Evolutionary conservation across 768 basidiomycete species (phyloP), one percentile per base, ranked within the genome.

Genomic region (Auricularia sp.): DNA sequence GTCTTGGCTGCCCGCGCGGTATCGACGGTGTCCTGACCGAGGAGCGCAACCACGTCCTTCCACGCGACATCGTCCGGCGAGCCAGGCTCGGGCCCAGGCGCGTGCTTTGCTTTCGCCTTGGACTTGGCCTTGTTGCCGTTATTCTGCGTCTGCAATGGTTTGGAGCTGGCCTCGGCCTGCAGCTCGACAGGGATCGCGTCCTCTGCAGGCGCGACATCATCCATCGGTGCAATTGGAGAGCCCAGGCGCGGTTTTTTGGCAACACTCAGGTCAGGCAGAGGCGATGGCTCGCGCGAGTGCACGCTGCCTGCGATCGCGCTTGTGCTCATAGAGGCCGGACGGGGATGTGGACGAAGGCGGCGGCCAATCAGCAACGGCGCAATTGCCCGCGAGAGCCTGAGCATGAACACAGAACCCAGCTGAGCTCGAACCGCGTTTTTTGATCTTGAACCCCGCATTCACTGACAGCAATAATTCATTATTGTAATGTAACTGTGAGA

Each of bases 21-120:
- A 34, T 84, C 79, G 0, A 88, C 84, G 7, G 75, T 76, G 16
- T 85, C 83, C 56, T 76, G 63, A 1, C 92, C 92, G 2, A 97
- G 77, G 3, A 94, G 77, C 2, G 77, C 79, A 36, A 83, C 71
- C 29, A 94, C 81, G 65, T 97, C 93, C 61, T 80, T 82, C 75
- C 82, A 85, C 35, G 90, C 76, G 11, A 94, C 88, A 70, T 94
- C 91, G 29, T 87, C 89, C 16, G 83, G 68, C 2, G 91, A 88
- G 70, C 82, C 88, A 0, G 82, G 78, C 61, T 91, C 91, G 1
- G 85, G 83, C 2, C 81, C 66, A 2, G 70, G 62, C 34, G 71
- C 69, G 64, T 71, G 73, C 73, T 54, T 79, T 54, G 47, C 54
- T 68, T 78, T 79, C 74, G 71, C 76, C 70, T 66, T 70, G 67